These are phyloP conservation scores for Toxoplasma gondii DNA, from an alignment of 169 alveolate genomes.

Conservation along the genomic window DNA sequence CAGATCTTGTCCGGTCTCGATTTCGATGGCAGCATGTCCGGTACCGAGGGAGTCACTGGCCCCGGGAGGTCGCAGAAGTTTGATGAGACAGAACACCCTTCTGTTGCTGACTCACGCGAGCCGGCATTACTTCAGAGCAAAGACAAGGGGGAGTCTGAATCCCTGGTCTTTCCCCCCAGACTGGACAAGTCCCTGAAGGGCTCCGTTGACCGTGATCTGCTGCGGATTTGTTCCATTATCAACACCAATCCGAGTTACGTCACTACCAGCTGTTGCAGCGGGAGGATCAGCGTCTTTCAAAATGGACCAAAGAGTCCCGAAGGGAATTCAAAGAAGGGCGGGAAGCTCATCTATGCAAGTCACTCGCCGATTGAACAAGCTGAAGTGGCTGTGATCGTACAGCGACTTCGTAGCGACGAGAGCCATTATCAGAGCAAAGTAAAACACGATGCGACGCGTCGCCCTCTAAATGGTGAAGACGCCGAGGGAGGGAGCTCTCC, in stretches of 20 bases:
- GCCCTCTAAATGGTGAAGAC: too few species aligned
- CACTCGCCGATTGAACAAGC: not conserved
- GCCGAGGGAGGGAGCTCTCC: too few species aligned
- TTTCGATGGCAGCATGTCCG: not conserved
- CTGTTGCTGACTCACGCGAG: not conserved
- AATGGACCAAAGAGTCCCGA: not conserved
- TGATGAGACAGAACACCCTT: not conserved
- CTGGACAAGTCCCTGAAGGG: slow-evolving; percentile 58
- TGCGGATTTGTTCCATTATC: not conserved
- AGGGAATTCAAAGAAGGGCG: slow-evolving; percentile 32
- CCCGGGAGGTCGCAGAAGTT: not conserved
- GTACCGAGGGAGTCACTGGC: not conserved
- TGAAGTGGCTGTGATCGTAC: not conserved
- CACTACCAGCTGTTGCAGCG: slow-evolving; percentile 61
- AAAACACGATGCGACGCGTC: not conserved
- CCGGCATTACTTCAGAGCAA: not conserved
- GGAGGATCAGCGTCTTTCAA: slow-evolving; percentile 23
- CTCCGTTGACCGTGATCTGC: slow-evolving; percentile 6
- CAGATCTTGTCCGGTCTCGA: slow-evolving; percentile 37
- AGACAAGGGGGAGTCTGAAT: not conserved
- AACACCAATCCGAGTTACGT: not conserved
- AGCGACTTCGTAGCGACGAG: not conserved
- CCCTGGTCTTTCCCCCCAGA: not conserved
- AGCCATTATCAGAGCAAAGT: not conserved
- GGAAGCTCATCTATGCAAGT: not conserved